A percentile compares a stretch with the other conserved stretches of the same genome.
Conservation (phyloP, 1,139 yeast species). For the Candida dubliniensis region DNA sequence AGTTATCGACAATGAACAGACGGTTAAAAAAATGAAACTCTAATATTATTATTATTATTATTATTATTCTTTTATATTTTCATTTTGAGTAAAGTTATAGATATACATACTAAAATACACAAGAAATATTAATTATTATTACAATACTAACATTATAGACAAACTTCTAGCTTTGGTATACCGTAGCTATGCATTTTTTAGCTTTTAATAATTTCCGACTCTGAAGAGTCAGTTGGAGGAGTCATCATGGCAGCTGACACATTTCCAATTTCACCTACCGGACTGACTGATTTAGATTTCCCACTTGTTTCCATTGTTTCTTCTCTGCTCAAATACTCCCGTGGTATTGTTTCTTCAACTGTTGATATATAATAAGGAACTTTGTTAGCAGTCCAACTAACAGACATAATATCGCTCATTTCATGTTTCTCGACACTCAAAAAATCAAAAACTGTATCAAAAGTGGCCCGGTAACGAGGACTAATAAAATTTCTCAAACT, state of each 20-base stretch:
- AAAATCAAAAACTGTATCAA: slow-evolving; percentile 62
- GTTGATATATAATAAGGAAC: slow-evolving; percentile 81
- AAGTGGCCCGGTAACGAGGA: slow-evolving; percentile 53
- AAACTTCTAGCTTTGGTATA: too few species aligned
- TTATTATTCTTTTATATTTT: not conserved
- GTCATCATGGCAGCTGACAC: slow-evolving; percentile 2
- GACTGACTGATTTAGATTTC: slow-evolving; percentile 9
- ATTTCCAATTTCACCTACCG: not conserved
- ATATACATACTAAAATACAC: not conserved
- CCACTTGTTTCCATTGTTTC: slow-evolving; percentile 8
- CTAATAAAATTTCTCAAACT: slow-evolving; percentile 75
- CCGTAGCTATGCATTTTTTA: not conserved
- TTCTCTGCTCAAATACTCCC: slow-evolving; percentile 24
- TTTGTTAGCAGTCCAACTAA: slow-evolving; percentile 88
- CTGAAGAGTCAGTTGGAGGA: slow-evolving; percentile 9
- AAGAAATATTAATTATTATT: too few species aligned
- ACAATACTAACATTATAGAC: too few species aligned
- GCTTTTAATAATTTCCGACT: not conserved
- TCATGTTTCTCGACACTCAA: slow-evolving; percentile 63
- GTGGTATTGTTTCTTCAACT: slow-evolving; percentile 46
- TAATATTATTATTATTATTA: not conserved
- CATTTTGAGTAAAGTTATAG: not conserved
- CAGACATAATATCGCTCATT: slow-evolving; percentile 66
- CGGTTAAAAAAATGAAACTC: slow-evolving; percentile 1
- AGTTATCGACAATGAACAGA: not conserved